phyloP scores from a whole-genome alignment of 257 asterid species.

The Leonotis leonurus region DNA sequence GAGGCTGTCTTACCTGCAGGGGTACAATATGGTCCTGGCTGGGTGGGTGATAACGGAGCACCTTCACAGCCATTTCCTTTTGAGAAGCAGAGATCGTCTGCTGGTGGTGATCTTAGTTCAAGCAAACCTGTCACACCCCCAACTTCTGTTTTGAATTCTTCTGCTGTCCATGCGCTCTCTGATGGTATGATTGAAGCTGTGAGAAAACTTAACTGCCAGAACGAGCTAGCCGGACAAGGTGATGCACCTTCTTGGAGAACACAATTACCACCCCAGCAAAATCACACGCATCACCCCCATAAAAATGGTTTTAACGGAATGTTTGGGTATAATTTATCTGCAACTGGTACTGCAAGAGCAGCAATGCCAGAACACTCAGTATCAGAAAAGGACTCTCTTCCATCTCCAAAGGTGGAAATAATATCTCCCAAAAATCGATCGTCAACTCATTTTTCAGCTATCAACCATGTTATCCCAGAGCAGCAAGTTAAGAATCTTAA shows the following conservation, averaged over 20 bases:
- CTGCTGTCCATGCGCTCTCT: slow-evolving; percentile 28
- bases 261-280: slow-evolving; percentile 39
- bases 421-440: slow-evolving; percentile 8
- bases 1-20: slow-evolving; percentile 64
- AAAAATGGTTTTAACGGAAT: slow-evolving; percentile 53
- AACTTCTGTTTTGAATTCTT: slow-evolving; percentile 29
- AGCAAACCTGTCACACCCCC: slow-evolving; percentile 34
- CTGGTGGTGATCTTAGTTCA: slow-evolving; percentile 29
- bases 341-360: no score
- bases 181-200: slow-evolving; percentile 47
- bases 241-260: no score
- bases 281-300: slow-evolving; percentile 26
- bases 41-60: slow-evolving; percentile 71
- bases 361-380: slow-evolving; percentile 23
- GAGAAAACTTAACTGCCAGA: slow-evolving; percentile 47
- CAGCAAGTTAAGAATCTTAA: slow-evolving; percentile 14
- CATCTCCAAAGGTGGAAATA: slow-evolving; percentile 14
- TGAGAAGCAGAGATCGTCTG: slow-evolving; percentile 33
- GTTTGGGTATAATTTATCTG: slow-evolving; percentile 36
- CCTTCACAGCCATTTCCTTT: slow-evolving; percentile 30
- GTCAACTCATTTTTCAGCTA: slow-evolving; percentile 3
- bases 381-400: slow-evolving; percentile 13
- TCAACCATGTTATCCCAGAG: no score
- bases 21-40: slow-evolving; percentile 84
- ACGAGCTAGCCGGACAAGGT: slow-evolving; percentile 35